Base-by-base conservation (phyloP, 768 basidiomycete species). In the Amanita polypyramis region DNA sequence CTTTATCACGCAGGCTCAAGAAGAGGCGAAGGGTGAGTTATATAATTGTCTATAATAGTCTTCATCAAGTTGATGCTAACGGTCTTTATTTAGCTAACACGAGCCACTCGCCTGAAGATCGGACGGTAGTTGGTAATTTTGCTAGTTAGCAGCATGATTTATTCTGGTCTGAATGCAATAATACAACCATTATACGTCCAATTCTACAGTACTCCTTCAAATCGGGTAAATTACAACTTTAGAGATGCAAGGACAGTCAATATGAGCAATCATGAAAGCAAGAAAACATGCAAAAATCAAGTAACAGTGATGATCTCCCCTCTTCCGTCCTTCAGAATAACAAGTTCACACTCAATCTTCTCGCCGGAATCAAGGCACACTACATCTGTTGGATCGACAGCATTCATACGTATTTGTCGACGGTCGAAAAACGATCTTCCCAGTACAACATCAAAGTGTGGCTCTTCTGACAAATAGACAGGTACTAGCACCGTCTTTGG, bases 361-460 rank as follows among this genome's bases (percentile, higher is more conserved):
- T 96, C 93, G 5, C 88, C 89, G 0, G 84, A 89, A 60, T 98
- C 96, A 66, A 90, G 74, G 59, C 94, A 96, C 2, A 89, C 78
- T 11, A 99, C 83, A 55, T 85, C 80, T 8, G 96, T 98, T 33
- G 82, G 82, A 61, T 99, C 95, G 34, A 83, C 69, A 0, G 83
- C 69, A 59, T 85, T 89, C 25, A 79, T 80, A 62, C 83, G 84
- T 54, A 98, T 80, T 58, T 85, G 84, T 55, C 90, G 72, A 58
- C 74, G 81, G 72, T 85, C 85, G 52, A 84, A 79, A 58, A 96
- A 93, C 19, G 80, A 81, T 20, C 94, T 73, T 1, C 94, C 94
- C 5, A 98, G 75, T 4, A 98, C 85, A 40, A 97, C 88, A 56
- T 96, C 93, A 63, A 98, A 98, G 58, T 97, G 92, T 0, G 85